These are phyloP conservation scores for Hyphodiscus hymeniophilus DNA, from an alignment of 495 filamentous ascomycete species.

Conservation along the genomic window DNA sequence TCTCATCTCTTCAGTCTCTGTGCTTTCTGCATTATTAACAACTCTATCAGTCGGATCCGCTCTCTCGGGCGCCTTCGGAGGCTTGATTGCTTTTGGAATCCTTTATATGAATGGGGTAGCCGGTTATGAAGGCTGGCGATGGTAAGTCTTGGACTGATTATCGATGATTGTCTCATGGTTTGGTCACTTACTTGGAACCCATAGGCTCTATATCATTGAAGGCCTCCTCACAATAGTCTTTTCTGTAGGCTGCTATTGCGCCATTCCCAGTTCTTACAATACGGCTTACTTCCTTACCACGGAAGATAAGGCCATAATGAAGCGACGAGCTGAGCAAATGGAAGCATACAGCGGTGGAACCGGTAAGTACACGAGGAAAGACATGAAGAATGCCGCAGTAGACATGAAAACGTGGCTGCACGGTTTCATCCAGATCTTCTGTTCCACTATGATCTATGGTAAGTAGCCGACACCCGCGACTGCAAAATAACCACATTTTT, in stretches of 20 bases:
- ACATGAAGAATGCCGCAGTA: slow-evolving; percentile 50
- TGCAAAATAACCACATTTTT: too few relatives aligned
- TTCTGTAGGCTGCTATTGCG: slow-evolving; percentile 49
- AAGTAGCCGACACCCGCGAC: too few relatives aligned
- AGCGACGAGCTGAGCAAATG: slow-evolving; percentile 44
- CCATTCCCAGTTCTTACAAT: slow-evolving; percentile 59
- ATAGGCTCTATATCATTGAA: slow-evolving; percentile 22
- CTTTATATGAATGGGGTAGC: slow-evolving; percentile 28
- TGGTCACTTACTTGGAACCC: too few relatives aligned
- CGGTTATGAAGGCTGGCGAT: slow-evolving; percentile 29
- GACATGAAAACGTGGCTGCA: slow-evolving; percentile 61
- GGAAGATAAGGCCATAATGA: slow-evolving; percentile 57
- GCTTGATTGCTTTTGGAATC: slow-evolving; percentile 45
- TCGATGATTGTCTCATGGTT: too few relatives aligned
- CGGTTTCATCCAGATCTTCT: slow-evolving; percentile 47
- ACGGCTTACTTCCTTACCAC: slow-evolving; percentile 53
- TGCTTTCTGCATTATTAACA: slow-evolving; percentile 41
- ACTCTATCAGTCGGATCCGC: slow-evolving; percentile 22
- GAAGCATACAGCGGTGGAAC: slow-evolving; percentile 19
- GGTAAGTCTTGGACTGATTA: too few relatives aligned
- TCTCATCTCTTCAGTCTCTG: too few relatives aligned
- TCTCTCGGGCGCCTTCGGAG: slow-evolving; percentile 28
- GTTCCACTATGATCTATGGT: too few relatives aligned
- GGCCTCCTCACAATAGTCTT: slow-evolving; percentile 38
- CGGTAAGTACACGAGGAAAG: slow-evolving; percentile 51